These are phyloP conservation scores for Apiotrichum akiyoshidainum DNA, from an alignment of 1,284 basidiomycete genomes.

Conservation along the genomic window DNA sequence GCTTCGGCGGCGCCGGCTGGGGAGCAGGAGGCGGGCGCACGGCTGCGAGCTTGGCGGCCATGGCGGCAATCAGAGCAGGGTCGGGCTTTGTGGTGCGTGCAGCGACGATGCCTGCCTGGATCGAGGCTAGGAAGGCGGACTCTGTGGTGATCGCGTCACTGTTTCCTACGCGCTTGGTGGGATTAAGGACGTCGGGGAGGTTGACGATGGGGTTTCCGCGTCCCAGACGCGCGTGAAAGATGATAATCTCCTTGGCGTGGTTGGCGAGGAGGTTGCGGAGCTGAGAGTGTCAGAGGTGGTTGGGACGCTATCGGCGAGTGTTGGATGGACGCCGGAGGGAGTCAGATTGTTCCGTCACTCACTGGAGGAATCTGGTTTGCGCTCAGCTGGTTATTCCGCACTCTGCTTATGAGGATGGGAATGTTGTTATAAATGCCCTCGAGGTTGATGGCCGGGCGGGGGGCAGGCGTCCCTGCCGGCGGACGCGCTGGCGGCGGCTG, in stretches of 20 bases:
- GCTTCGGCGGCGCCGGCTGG: constrained; percentile 1
- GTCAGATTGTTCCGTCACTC: background rate
- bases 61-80: constrained; percentile 13
- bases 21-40: background rate
- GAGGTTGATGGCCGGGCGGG: constrained; percentile 16
- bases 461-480: constrained; percentile 19
- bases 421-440: constrained; percentile 24
- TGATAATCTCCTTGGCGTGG: constrained; percentile 24
- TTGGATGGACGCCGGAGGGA: background rate
- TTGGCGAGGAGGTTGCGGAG: constrained; percentile 21
- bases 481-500: constrained; percentile 10
- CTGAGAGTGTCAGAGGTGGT: constrained; percentile 9
- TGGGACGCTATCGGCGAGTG: background rate
- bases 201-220: constrained; percentile 18
- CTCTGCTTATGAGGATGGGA: constrained; percentile 19
- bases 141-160: constrained; percentile 20
- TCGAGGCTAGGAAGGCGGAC: constrained; percentile 11
- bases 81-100: constrained; percentile 15
- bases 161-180: constrained; percentile 18
- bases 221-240: constrained; percentile 24
- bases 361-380: constrained; percentile 20
- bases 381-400: constrained; percentile 17
- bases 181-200: constrained; percentile 26
- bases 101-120: constrained; percentile 15
- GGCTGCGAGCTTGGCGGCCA: constrained; percentile 8